Evolutionary conservation across 345 rosid genomes (phyloP).

Genomic region (Melaleuca alternifolia): DNA sequence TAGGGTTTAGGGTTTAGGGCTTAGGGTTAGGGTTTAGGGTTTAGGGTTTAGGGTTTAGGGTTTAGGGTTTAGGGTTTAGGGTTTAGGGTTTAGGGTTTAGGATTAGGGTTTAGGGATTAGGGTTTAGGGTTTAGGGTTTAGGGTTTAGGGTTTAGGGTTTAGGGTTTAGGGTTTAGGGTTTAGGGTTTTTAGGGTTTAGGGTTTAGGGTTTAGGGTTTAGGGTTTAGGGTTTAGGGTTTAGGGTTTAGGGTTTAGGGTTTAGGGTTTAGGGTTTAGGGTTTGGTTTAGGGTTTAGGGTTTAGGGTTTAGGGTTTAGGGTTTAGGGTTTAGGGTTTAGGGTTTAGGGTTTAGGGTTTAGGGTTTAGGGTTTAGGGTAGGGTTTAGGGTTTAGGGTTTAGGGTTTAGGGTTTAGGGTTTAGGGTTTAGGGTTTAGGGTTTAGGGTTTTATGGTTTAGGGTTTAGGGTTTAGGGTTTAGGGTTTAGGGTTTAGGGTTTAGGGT

Average conservation of each 20-base stretch:
- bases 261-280: slow-evolving; percentile 7
- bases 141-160: neutral
- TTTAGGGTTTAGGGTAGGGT: slow-evolving; percentile 10
- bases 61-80: slow-evolving; percentile 4
- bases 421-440: neutral
- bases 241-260: slow-evolving; percentile 6
- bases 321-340: slow-evolving; percentile 11
- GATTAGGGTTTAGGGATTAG: neutral
- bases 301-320: slow-evolving; percentile 13
- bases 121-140: neutral
- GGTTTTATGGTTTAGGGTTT: neutral
- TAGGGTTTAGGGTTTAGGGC: neutral
- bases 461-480: neutral
- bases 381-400: slow-evolving; percentile 1
- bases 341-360: slow-evolving; percentile 10
- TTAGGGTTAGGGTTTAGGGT: neutral
- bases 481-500: neutral
- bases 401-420: slow-evolving; percentile 1
- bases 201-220: slow-evolving; percentile 3
- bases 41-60: slow-evolving; percentile 2
- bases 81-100: slow-evolving; percentile 1
- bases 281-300: slow-evolving; percentile 12
- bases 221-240: slow-evolving; percentile 2
- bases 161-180: slow-evolving; percentile 3
- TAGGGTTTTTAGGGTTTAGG: neutral